Evolutionary conservation across 169 alveolate species (phyloP).

Genomic region (Cryptosporidium xiaoi): DNA sequence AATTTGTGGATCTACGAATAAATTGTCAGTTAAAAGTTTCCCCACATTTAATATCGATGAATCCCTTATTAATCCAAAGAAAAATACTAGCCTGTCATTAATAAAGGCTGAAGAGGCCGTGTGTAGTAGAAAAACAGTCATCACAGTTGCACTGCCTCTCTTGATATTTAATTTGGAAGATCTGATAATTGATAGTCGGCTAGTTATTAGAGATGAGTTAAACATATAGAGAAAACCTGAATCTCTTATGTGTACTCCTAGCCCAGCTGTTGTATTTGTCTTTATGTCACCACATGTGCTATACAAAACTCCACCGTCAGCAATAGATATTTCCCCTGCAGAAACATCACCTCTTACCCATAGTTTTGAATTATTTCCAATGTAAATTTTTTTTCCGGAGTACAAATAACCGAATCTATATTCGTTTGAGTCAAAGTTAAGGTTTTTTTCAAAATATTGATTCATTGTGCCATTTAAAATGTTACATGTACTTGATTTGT

Average conservation of each 20-base stretch:
- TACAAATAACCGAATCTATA: slow-evolving; percentile 15
- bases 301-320: slow-evolving; percentile 55
- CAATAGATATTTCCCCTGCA: slow-evolving; percentile 44
- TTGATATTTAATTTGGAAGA: slow-evolving; percentile 25
- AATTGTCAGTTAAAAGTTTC: background rate
- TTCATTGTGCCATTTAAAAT: background rate
- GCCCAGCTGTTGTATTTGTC: slow-evolving; percentile 59
- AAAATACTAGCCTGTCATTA: slow-evolving; percentile 4
- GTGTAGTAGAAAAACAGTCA: slow-evolving; percentile 26
- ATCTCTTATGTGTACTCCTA: slow-evolving; percentile 59
- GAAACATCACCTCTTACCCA: slow-evolving; percentile 67
- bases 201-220: slow-evolving; percentile 25
- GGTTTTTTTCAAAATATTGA: background rate
- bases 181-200: slow-evolving; percentile 39
- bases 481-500: slow-evolving; percentile 12
- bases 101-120: slow-evolving; percentile 27
- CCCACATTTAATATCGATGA: slow-evolving; percentile 35
- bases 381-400: slow-evolving; percentile 54
- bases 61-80: slow-evolving; percentile 43
- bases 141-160: slow-evolving; percentile 13
- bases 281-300: slow-evolving; percentile 51
- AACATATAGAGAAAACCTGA: slow-evolving; percentile 53
- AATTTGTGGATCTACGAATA: background rate
- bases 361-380: slow-evolving; percentile 51
- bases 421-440: background rate